Evolutionary conservation across 164 flowering plant genomes (phyloP), one percentile per base, ranked within the genome.

Genomic region (Sedum album): DNA sequence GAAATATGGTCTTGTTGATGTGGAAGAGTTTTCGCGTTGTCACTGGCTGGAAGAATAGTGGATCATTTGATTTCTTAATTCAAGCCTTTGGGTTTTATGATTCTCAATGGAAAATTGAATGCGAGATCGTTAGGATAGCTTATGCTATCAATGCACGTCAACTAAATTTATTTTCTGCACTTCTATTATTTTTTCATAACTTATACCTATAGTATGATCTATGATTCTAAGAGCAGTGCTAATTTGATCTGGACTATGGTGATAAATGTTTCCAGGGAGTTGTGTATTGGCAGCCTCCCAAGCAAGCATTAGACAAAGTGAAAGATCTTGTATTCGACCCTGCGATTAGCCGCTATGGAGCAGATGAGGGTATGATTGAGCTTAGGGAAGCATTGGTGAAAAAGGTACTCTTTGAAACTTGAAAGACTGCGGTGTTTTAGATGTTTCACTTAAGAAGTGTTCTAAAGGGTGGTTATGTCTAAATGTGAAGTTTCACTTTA

Each of bases 261-360:
- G 25, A 14, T 6, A 35, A 25, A n/a, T 33, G n/a, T 53, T 39
- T 76, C 69, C 67, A 88, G 93, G 93, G 93, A 18, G 84, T 83
- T 18, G 93, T 88, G 46, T 81, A 88, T 70, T 88, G 93, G 93
- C 83, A 80, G 70, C 90, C 93, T 44, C 93, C 93, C 1, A 72
- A 80, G 69, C 67, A 71, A 60, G 93, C 93, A 48, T 65, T 88
- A 69, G 84, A 83, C 4, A 88, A 83, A 80, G 89, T 83, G 48
- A 78, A 83, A 70, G 77, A 81, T 64, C 74, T 77, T 51, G 82
- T 82, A 31, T 73, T 78, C 78, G 84, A 86, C 4, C 88, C 90
- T 71, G 76, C 83, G 72, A 73, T 73, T 33, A 85, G 93, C 75
- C 76, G 83, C 28, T 88, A 88, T 73, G 93, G 93, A 70, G 82